phyloP scores from a whole-genome alignment of 768 basidiomycete species.

The Podaxis mareebaensis region DNA sequence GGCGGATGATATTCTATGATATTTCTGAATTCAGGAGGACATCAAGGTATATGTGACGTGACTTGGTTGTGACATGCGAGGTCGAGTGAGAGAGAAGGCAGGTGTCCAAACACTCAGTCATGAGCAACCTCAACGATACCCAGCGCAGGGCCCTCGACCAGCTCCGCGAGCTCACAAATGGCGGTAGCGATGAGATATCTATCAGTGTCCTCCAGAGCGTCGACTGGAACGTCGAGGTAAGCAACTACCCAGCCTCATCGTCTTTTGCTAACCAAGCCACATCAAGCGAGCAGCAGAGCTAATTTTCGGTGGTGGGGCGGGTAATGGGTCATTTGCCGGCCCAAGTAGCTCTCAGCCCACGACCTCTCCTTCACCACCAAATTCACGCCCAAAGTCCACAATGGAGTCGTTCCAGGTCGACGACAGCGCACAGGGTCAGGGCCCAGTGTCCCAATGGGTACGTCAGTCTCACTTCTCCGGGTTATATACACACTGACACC shows the following conservation, averaged over 20 bases:
- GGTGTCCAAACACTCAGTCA: not conserved
- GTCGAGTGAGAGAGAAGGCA: not conserved
- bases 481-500: slow-evolving; percentile 14
- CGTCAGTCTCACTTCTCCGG: slow-evolving; percentile 10
- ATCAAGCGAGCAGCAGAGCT: slow-evolving; percentile 58
- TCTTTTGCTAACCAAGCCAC: not conserved
- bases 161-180: slow-evolving; percentile 59
- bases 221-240: slow-evolving; percentile 72
- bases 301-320: slow-evolving; percentile 44
- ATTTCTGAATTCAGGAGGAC: too few relatives aligned
- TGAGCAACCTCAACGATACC: slow-evolving; percentile 20
- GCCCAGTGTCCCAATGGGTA: slow-evolving; percentile 20
- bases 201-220: slow-evolving; percentile 61
- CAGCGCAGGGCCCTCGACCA: slow-evolving; percentile 42
- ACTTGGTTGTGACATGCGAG: too few relatives aligned
- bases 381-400: slow-evolving; percentile 6
- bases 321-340: not conserved
- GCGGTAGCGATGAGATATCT: slow-evolving; percentile 61
- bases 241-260: slow-evolving; percentile 17
- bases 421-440: slow-evolving; percentile 44
- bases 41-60: too few relatives aligned
- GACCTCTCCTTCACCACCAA: slow-evolving; percentile 16
- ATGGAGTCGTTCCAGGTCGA: slow-evolving; percentile 51
- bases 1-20: not conserved
- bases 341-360: slow-evolving; percentile 4